Conservation (phyloP, 2,329 filamentous ascomycete genomes). For the Fusarium tanahbumbuense region DNA sequence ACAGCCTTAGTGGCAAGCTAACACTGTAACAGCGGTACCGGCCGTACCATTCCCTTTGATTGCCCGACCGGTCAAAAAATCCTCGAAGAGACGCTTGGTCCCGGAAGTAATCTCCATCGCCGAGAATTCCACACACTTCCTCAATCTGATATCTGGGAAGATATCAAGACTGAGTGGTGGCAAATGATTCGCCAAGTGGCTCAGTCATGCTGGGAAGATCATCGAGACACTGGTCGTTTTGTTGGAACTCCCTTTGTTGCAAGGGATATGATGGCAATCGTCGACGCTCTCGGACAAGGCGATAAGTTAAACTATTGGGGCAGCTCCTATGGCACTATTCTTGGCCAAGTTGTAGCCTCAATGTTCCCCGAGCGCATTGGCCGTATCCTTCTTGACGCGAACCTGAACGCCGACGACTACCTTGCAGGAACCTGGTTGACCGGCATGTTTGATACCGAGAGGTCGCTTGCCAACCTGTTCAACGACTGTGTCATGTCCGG, state of each 20-base stretch:
- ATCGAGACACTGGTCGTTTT: conserved; percentile 41
- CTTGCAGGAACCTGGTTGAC: fast-evolving
- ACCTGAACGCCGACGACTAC: conserved; percentile 26
- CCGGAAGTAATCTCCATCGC: too few relatives aligned
- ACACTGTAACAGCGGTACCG: not conserved
- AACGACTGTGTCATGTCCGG: conserved; percentile 1
- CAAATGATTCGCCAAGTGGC: too few relatives aligned
- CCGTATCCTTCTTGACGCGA: conserved; percentile 34
- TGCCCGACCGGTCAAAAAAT: not conserved
- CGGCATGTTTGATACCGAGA: not conserved
- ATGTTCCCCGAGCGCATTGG: conserved; percentile 42
- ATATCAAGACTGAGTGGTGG: not conserved
- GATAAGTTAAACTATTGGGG: conserved; percentile 52
- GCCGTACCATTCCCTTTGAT: conserved; percentile 14
- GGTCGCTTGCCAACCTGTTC: not conserved
- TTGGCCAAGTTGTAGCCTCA: conserved; percentile 34
- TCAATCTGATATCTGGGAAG: not conserved
- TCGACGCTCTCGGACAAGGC: conserved; percentile 49
- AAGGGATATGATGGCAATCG: conserved; percentile 53
- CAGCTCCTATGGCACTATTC: conserved; percentile 34
- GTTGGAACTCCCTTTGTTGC: conserved; percentile 49
- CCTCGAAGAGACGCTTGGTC: too few relatives aligned
- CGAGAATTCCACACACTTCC: conserved; percentile 10
- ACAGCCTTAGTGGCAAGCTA: not conserved
- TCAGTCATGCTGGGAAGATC: conserved; percentile 36